Evolutionary conservation across 2,329 filamentous ascomycete species (phyloP).

Genomic region (Emydomyces testavorans): DNA sequence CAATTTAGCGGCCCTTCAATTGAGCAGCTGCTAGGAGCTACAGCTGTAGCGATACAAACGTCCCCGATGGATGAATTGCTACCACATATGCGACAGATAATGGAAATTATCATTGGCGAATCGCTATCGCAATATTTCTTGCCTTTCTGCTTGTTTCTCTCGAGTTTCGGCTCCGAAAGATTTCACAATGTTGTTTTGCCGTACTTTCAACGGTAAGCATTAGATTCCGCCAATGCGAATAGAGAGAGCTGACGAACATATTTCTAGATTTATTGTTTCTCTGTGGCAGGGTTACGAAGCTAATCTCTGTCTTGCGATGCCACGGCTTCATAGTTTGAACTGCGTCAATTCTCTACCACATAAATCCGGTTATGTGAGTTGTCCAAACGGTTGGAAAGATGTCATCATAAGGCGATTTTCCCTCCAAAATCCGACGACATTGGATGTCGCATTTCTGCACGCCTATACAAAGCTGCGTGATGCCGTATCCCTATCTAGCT

Average conservation of each 20-base stretch:
- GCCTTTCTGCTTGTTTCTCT: slow-evolving; percentile 71
- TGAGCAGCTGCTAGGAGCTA: slow-evolving; percentile 34
- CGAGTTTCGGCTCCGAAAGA: slow-evolving; percentile 57
- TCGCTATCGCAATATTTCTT: slow-evolving; percentile 63
- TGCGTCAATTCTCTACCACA: slow-evolving; percentile 42
- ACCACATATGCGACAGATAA: slow-evolving; percentile 54
- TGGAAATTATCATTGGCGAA: slow-evolving; percentile 53
- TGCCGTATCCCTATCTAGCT: slow-evolving; percentile 44
- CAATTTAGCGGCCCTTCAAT: slow-evolving; percentile 22
- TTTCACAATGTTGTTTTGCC: slow-evolving; percentile 70
- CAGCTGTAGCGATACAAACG: slow-evolving; percentile 58
- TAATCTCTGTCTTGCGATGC: slow-evolving; percentile 56
- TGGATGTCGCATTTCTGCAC: slow-evolving; percentile 56
- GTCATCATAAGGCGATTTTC: slow-evolving; percentile 61
- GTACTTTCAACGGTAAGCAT: slow-evolving; percentile 61
- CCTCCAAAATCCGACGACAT: slow-evolving; percentile 33
- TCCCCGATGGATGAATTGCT: slow-evolving; percentile 71
- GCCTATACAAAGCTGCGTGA: slow-evolving; percentile 54
- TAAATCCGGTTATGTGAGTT: slow-evolving; percentile 31
- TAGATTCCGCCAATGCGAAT: not conserved
- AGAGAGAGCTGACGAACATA: slow-evolving; percentile 19
- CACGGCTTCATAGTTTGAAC: slow-evolving; percentile 43
- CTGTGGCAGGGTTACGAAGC: slow-evolving; percentile 61
- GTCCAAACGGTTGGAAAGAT: slow-evolving; percentile 51
- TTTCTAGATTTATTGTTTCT: slow-evolving; percentile 55